Base-by-base conservation (phyloP, 176 grass and related monocot species). In the Carex scoparia region DNA sequence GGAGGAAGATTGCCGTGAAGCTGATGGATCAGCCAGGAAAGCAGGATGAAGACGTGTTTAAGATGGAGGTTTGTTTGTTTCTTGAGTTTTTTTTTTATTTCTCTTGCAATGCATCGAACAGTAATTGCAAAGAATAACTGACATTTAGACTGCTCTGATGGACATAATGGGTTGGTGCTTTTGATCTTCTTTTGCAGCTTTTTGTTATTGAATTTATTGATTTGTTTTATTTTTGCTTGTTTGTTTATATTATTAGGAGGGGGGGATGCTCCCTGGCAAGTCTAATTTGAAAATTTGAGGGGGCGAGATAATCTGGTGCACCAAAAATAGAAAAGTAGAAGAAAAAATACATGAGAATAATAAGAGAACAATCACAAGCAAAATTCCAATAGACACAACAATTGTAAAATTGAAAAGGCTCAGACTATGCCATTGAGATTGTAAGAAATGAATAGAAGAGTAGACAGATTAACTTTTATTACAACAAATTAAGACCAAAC, bases 21-120 rank as follows among this genome's bases (percentile, higher is more conserved):
- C 89, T 93, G 61, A 99, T 99, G 96, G 96, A 99, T 60, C 90
- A 69, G 10, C 91, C 93, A 5, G 96, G 96, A 65, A 99, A 95
- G 85, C 96, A 99, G 61, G 96, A 93, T 10, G 96, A 95, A 83
- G 91, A 99, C 68, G 96, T 95, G 86, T 99, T 99, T 83, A 89
- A 94, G 65, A 95, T 95, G 96, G 96, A 99, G 96, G 96, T 92
- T 35, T 65, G 55, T 54, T 18, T 13, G 31, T 37, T 46, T 31
- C 10, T 46, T 4, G 7, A 72, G 46, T 30, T 54, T 80, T 61
- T 3, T 61, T 0, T 44, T 14, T 76, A 6, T 76, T 76, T 54
- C 49, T 78, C 16, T 1, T 76, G 48, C 72, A 56, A 57, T 78
- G 13, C 13, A 27, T 30, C n/a, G 19, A 18, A 44, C 42, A 23